Conservation (phyloP, 2,329 filamentous ascomycete species). For the Fusarium coffeatum region DNA sequence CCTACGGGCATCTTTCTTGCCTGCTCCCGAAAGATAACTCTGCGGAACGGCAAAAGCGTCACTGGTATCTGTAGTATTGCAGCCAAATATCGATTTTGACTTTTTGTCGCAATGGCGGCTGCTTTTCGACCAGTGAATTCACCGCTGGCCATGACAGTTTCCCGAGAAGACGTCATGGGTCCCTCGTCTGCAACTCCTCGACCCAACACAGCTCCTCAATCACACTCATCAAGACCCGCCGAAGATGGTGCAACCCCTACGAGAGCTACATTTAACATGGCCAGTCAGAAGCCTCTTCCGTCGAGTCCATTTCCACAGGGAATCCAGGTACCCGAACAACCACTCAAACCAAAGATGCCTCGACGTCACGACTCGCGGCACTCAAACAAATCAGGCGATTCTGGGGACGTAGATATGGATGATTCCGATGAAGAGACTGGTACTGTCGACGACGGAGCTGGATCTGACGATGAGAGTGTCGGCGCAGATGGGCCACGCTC, state of each 20-base stretch:
- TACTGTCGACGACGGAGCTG: constrained; percentile 61
- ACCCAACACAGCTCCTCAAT: constrained; percentile 52
- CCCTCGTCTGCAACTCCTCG: constrained; percentile 53
- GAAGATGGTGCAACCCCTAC: constrained; percentile 72
- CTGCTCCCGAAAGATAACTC: constrained; percentile 19
- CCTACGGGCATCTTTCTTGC: constrained; percentile 21
- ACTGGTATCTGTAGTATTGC: constrained; percentile 20
- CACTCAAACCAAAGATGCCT: constrained; percentile 56
- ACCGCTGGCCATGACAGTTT: constrained; percentile 50
- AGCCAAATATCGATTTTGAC: constrained; percentile 8
- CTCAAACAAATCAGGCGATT: constrained; percentile 69
- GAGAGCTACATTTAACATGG: constrained; percentile 63
- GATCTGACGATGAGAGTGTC: constrained; percentile 74
- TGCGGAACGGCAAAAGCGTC: constrained; percentile 23
- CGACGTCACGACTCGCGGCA: constrained; percentile 66
- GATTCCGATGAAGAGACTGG: constrained; percentile 75
- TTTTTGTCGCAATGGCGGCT: constrained; percentile 58
- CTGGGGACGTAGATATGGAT: constrained; percentile 80
- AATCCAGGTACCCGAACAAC: constrained; percentile 58
- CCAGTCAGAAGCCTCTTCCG: constrained; percentile 66
- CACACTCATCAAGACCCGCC: constrained; percentile 43
- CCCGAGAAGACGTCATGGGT: constrained; percentile 53
- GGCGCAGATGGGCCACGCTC: constrained; percentile 74
- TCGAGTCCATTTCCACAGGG: constrained; percentile 64
- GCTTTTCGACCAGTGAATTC: constrained; percentile 63